Conservation (phyloP, 805 yeast genomes). For the Zygosaccharomyces lentus region DNA sequence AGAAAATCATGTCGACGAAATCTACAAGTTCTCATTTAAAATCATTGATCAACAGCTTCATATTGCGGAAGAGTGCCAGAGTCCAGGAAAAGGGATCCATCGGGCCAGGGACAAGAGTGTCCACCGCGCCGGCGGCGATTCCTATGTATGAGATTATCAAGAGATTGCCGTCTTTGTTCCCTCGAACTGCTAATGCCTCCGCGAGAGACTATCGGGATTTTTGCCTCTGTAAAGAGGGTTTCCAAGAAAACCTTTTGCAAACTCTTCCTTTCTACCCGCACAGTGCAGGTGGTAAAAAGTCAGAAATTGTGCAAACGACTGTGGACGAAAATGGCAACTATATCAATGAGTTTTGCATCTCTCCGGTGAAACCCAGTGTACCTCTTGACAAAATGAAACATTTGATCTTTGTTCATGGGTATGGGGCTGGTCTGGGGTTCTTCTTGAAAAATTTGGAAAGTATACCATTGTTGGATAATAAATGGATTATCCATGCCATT, state of each 20-base stretch:
- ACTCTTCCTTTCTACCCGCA: conserved; percentile 46
- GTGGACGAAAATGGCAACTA: conserved; percentile 44
- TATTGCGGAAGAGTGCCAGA: background rate
- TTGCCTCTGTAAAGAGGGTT: conserved; percentile 29
- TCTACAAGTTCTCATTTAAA: background rate
- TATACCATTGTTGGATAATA: conserved; percentile 38
- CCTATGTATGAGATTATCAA: conserved; percentile 48
- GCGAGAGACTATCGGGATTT: conserved; percentile 45
- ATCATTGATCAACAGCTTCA: background rate
- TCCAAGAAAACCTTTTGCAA: conserved; percentile 46
- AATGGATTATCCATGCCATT: conserved; percentile 77
- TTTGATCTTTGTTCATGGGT: conserved; percentile 83
- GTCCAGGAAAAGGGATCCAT: background rate
- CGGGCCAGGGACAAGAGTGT: conserved; percentile 23
- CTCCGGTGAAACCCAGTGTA: conserved; percentile 38
- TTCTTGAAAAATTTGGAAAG: conserved; percentile 69
- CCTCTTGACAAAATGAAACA: conserved; percentile 35
- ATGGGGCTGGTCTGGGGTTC: conserved; percentile 91
- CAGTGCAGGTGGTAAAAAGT: conserved; percentile 26
- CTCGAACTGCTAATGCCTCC: conserved; percentile 50
- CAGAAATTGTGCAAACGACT: conserved; percentile 37
- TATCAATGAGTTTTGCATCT: conserved; percentile 74
- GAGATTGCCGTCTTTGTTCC: conserved; percentile 49
- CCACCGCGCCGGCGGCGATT: conserved; percentile 66
- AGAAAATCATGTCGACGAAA: background rate